Evolutionary conservation across 2,329 filamentous ascomycete species (phyloP), one percentile per base, ranked within the genome.

Genomic region (Fusarium neocosmosporiellum): DNA sequence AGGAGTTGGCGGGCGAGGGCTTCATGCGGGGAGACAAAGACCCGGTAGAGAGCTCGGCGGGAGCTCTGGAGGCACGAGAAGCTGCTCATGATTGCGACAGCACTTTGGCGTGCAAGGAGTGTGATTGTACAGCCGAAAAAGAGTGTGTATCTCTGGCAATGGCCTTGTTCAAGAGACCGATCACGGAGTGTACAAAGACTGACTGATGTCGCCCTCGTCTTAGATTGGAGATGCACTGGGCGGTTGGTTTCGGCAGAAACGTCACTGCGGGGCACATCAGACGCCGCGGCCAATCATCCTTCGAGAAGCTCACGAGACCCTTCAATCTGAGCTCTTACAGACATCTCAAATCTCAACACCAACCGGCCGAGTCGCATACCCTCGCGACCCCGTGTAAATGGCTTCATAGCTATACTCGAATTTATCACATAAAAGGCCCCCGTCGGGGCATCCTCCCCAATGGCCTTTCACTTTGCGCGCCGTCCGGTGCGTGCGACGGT

Each of bases 21-120:
- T 67, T 79, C 77, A 53, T 70, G 71, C 59, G 81, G 81, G 54
- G 80, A 79, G 72, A 88, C 71, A 72, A 88, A 87, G 55, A 87
- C 84, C 61, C 83, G 81, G 53, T 84, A 82, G 7, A 89, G 83
- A 68, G 86, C 85, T 37, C 80, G 74, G n/a, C 83, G 82, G 59
- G 85, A 82, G 71, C 82, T 84, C 77, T 83, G 84, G 46, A 86
- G 72, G 69, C 84, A 86, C 63, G 73, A 66, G 27, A 80, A 66
- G 61, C 77, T 69, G 65, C 74, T 82, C 85, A 87, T 87, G 24
- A n/a, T 80, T 33, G 29, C 34, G 16, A 24, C 8, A 27, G 29
- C 46, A 59, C 69, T 65, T 37, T 14, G 10, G 4, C 4, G 20
- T 18, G 14, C 31, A 63, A 61, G 16, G 27, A 43, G 18, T 37